Evolutionary conservation across 352 stramenopile species (phyloP).

Genomic region (Globisporangium rhizosaccharum): DNA sequence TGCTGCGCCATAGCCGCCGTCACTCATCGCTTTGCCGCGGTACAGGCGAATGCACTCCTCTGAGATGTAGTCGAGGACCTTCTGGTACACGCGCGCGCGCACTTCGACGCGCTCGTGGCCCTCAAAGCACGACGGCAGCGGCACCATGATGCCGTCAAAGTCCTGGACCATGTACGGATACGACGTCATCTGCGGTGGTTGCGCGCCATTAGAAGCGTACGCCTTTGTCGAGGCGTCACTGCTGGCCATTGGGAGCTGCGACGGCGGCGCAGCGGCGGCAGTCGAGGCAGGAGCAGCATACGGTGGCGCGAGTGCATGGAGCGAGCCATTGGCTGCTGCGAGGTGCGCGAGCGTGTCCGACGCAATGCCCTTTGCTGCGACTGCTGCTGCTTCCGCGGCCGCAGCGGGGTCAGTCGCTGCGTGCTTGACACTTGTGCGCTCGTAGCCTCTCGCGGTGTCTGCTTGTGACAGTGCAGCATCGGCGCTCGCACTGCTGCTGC

Average conservation of each 20-base stretch:
- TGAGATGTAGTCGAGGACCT: conserved; percentile 79
- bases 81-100: conserved; percentile 75
- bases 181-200: conserved; percentile 40
- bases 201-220: conserved; percentile 40
- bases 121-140: conserved; percentile 68
- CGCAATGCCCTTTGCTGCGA: neutral
- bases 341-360: conserved; percentile 2
- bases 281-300: neutral
- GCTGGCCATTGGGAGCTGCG: neutral
- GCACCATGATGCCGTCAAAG: conserved; percentile 79
- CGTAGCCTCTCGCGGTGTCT: neutral
- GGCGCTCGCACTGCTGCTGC: no score
- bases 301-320: no score
- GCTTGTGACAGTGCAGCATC: no score
- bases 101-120: conserved; percentile 69
- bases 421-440: neutral
- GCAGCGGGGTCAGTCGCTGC: neutral
- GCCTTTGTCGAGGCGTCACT: conserved; percentile 5
- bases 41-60: conserved; percentile 70
- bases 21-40: conserved; percentile 11
- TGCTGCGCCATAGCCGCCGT: neutral
- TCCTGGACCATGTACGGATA: conserved; percentile 58
- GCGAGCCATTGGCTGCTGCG: neutral
- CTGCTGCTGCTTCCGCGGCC: neutral
- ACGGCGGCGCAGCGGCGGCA: no score